Evolutionary conservation across 2,329 filamentous ascomycete genomes (phyloP).

Genomic region (Aspergillus ochraceoroseus): DNA sequence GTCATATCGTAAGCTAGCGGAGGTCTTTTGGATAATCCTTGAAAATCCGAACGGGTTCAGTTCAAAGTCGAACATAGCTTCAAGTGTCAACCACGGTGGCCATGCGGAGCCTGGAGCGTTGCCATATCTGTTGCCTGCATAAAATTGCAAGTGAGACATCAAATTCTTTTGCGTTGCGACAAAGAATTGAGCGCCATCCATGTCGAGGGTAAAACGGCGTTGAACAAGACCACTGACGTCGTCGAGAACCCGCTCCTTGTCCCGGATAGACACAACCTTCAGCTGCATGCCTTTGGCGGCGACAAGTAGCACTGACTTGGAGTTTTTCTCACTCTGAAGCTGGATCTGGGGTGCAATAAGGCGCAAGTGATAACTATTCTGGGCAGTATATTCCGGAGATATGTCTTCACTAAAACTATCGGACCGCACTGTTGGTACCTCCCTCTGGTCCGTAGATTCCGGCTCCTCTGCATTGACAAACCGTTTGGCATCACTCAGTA

Average conservation of each 20-base stretch:
- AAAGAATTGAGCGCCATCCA: conserved; percentile 98
- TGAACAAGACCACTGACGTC: conserved; percentile 93
- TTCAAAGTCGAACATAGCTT: conserved; percentile 97
- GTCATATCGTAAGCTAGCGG: conserved; percentile 87
- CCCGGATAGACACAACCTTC: conserved; percentile 96
- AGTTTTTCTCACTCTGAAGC: conserved; percentile 96
- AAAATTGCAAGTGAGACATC: conserved; percentile 80
- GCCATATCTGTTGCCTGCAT: conserved; percentile 90
- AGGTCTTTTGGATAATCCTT: conserved; percentile 93
- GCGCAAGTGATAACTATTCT: conserved; percentile 90
- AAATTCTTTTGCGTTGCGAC: conserved; percentile 93
- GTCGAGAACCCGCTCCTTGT: conserved; percentile 87
- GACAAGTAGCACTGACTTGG: conserved; percentile 91
- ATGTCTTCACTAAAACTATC: conserved; percentile 67
- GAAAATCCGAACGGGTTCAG: conserved; percentile 96
- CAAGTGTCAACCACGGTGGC: conserved; percentile 97
- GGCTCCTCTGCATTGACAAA: conserved; percentile 70
- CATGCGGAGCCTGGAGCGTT: conserved; percentile 78
- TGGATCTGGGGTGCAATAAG: conserved; percentile 97
- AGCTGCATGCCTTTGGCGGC: conserved; percentile 97
- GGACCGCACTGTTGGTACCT: conserved; percentile 39
- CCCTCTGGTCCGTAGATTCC: conserved; percentile 36
- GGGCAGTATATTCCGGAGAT: conserved; percentile 77
- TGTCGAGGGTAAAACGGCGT: conserved; percentile 84
- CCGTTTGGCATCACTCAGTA: conserved; percentile 76